These are phyloP conservation scores for Globisporangium nagaii DNA, from an alignment of 352 stramenopile species.

Conservation along the genomic window DNA sequence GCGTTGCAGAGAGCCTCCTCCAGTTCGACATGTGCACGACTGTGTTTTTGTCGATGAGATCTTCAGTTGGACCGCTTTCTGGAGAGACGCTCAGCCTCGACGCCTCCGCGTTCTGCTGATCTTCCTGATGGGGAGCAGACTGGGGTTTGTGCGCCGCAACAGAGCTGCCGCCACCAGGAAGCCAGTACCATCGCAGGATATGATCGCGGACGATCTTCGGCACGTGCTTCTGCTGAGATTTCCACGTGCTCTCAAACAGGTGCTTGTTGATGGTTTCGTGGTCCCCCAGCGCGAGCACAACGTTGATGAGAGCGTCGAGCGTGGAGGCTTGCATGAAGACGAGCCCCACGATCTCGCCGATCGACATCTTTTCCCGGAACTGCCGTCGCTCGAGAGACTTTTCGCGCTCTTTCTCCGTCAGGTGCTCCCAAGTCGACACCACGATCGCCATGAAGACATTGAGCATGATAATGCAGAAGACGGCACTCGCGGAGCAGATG, in stretches of 20 bases:
- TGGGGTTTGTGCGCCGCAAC: background rate
- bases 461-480: constrained; percentile 79
- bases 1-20: background rate
- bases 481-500: constrained; percentile 55
- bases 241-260: background rate
- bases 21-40: background rate
- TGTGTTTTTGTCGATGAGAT: background rate
- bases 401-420: constrained; percentile 43
- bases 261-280: constrained; percentile 7
- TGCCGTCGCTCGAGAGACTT: constrained; percentile 35
- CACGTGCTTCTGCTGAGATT: background rate
- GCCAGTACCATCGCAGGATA: constrained; percentile 10
- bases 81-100: background rate
- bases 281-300: constrained; percentile 33
- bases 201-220: background rate
- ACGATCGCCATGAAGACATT: constrained; percentile 80
- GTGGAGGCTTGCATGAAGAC: constrained; percentile 47
- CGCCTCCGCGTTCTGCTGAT: background rate
- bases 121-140: no score
- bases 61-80: background rate
- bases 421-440: constrained; percentile 65
- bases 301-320: constrained; percentile 42
- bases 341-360: constrained; percentile 27
- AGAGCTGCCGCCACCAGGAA: background rate
- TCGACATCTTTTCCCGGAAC: constrained; percentile 30